Percentiles rank a stretch among this genome's conserved stretches.
These are phyloP conservation scores for Cyclanthera cordifolia DNA, from an alignment of 306 rosid genomes.

Conservation along the genomic window DNA sequence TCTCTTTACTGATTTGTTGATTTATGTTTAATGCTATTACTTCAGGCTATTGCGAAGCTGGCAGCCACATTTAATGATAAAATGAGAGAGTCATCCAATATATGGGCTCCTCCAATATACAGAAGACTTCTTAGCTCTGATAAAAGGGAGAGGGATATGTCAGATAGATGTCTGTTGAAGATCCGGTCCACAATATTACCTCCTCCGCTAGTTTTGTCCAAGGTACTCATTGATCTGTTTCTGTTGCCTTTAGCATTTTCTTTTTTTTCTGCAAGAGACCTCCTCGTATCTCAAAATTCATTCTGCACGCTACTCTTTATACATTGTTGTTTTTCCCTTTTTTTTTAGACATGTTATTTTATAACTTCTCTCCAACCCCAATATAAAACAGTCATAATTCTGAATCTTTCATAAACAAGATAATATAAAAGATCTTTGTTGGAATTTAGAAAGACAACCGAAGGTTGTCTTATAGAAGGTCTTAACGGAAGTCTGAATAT, in stretches of 20 bases:
- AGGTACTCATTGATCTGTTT: constrained; percentile 29
- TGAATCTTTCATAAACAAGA: background rate
- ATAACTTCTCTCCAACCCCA: background rate
- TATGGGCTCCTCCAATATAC: constrained; percentile 69
- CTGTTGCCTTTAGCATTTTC: background rate
- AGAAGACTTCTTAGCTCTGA: constrained; percentile 74
- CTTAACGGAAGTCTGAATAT: background rate
- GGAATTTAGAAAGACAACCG: background rate
- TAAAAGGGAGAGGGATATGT: constrained; percentile 71
- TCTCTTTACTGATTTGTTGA: constrained; percentile 1
- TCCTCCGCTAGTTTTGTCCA: constrained; percentile 56
- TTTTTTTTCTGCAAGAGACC: background rate
- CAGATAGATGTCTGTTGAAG: constrained; percentile 72
- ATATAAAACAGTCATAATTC: background rate
- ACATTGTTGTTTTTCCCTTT: background rate
- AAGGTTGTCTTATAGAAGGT: background rate
- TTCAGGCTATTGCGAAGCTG: constrained; percentile 57
- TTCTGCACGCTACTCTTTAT: background rate
- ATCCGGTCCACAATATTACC: constrained; percentile 48
- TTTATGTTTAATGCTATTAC: constrained; percentile 10
- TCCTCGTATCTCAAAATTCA: background rate
- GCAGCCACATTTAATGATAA: constrained; percentile 37
- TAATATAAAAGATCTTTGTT: background rate
- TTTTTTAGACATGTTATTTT: background rate
- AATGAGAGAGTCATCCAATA: constrained; percentile 55